These are phyloP conservation scores for Rubia tinctorum DNA, from an alignment of 305 asterid genomes.

Conservation along the genomic window DNA sequence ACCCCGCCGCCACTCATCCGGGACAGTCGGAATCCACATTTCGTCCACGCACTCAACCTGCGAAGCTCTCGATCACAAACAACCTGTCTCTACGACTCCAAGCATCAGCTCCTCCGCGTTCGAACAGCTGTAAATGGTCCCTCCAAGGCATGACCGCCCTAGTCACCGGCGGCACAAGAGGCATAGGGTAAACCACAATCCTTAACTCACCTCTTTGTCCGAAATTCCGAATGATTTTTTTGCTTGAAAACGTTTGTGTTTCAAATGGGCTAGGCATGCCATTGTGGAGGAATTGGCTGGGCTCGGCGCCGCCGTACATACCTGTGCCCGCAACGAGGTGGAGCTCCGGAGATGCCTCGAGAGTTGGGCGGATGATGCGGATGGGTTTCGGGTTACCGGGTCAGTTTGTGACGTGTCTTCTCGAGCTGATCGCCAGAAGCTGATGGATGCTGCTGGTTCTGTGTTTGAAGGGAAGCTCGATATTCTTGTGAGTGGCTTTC, in stretches of 20 bases:
- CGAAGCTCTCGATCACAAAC: background rate
- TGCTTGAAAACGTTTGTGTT: constrained; percentile 16
- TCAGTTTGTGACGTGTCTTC: constrained; percentile 60
- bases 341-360: constrained; percentile 44
- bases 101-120: constrained; percentile 8
- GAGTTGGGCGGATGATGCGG: constrained; percentile 48
- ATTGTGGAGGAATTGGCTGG: constrained; percentile 68
- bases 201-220: background rate
- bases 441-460: constrained; percentile 37
- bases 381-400: constrained; percentile 43
- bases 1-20: background rate
- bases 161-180: constrained; percentile 65
- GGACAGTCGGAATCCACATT: constrained; percentile 10
- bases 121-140: constrained; percentile 36
- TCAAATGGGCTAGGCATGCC: constrained; percentile 37
- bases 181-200: constrained; percentile 39
- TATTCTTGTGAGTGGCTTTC: constrained; percentile 44
- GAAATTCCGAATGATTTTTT: background rate
- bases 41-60: background rate
- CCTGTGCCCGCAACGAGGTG: constrained; percentile 47
- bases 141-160: constrained; percentile 59
- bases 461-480: constrained; percentile 51
- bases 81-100: constrained; percentile 1
- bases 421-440: constrained; percentile 38
- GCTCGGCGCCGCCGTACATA: constrained; percentile 55